Evolutionary conservation across 2,329 filamentous ascomycete species (phyloP), one percentile per base, ranked within the genome.

Genomic region (Cadophora malorum): DNA sequence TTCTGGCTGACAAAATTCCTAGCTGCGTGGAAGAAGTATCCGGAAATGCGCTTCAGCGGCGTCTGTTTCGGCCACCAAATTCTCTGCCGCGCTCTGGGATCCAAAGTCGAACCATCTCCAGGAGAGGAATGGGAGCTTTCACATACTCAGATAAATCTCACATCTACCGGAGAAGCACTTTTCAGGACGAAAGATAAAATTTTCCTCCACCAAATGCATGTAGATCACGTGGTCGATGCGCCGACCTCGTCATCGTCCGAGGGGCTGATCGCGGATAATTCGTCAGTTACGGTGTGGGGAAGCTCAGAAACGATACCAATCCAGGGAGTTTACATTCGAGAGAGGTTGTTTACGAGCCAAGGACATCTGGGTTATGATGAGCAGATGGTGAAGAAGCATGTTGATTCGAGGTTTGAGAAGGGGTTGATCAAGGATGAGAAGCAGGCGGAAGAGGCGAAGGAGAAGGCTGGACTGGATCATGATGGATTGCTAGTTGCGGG

Each of bases 51-150:
- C 41, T 82, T 83, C 70, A 77, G 79, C 10, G 82, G 82, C 21
- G 80, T 84, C 47, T 84, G 82, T 67, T 84, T 84, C 67, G 82
- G 82, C 19, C 82, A 84, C 63, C 82, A 84, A 70, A 76, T 84
- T 21, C 78, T 84, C 14, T 80, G 78, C 33, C 80, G 82, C 23
- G 76, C 79, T 1, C 78, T 84, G 0, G 82, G 82, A 7, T 77
- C 79, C 4, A 74, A 71, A 16, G 78, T 84, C 19, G 74, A 78
- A 33, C 75, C 78, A 2, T 74, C 79, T 21, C 76, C 45, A 53
- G 61, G 78, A 28, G 77, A 76, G 8, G 80, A 85, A 38, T 84
- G 82, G 82, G 82, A 83, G 68, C 75, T 84, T 0, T 78, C 81
- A 0, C 81, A 83, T 67, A 81, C 80, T 0, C 67, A 77, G 1